Base-by-base conservation (phyloP, 352 stramenopile species). In the Phytophthora sojae region DNA sequence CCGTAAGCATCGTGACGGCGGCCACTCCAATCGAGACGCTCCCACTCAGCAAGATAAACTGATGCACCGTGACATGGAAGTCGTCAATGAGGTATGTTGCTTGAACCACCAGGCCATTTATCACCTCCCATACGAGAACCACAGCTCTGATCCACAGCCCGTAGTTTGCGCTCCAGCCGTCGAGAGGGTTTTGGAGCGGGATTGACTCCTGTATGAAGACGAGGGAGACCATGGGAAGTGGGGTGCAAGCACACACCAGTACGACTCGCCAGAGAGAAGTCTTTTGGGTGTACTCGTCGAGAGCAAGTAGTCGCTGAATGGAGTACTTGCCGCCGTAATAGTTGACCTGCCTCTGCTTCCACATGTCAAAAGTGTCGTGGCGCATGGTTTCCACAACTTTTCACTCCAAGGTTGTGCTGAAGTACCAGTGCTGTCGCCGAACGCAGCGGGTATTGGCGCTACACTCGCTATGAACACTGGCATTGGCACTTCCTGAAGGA, bases 81-180 rank as follows among this genome's bases (percentile, higher is more conserved):
- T 53, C 45, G 19, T 44, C 35, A 44, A 29, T 17, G 26, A 29
- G 3, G 45, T 29, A 53, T 6, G 45, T 17, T 26, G n/a, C n/a
- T 29, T 29, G n/a, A 29, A 25, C 9, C n/a, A 49, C 21, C 15
- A 49, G 5, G 42, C 14, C 42, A 21, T 49, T 49, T 21, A 49
- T 21, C 42, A 49, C 42, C 15, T 15, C 49, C n/a, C 19, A 47
- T 15, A 60, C 21, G 3, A 55, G 17, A 30, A 67, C 9, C 14
- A 45, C 25, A 9, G 25, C 49, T 47, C 61, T 35, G 25, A 59
- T 37, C 61, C 61, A 67, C 0, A 59, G 42, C 11, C 50, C 61
- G 17, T 61, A 54, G 14, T 67, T 58, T 14, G 52, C 35, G 2
- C 30, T 29, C 50, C 39, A 58, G 5, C 50, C 47, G 37, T 53